Conservation (phyloP, 345 rosid species). For the Euphorbia peplus region DNA sequence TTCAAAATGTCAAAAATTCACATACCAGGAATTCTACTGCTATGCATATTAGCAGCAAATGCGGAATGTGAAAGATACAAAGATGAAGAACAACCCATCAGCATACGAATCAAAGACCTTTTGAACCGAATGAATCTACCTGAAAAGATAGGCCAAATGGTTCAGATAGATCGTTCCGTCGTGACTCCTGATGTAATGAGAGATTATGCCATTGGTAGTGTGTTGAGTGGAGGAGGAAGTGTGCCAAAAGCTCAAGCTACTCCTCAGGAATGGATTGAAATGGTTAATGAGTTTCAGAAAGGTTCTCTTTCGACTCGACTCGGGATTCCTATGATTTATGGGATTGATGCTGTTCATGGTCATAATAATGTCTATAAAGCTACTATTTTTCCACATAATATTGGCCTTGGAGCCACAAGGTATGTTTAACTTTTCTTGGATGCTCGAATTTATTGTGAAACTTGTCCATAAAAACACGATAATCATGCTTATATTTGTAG, state of each 20-base stretch:
- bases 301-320: constrained; percentile 24
- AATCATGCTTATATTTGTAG: background rate
- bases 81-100: constrained; percentile 27
- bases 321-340: constrained; percentile 31
- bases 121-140: constrained; percentile 43
- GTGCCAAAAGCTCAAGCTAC: constrained; percentile 24
- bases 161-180: constrained; percentile 40
- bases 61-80: constrained; percentile 15
- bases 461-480: too few relatives aligned
- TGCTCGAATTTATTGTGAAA: too few relatives aligned
- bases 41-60: constrained; percentile 16
- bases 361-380: constrained; percentile 30
- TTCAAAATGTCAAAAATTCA: background rate
- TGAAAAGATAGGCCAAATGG: constrained; percentile 61
- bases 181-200: constrained; percentile 41
- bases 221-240: constrained; percentile 28
- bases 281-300: constrained; percentile 20
- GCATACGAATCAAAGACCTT: constrained; percentile 35
- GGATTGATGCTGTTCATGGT: constrained; percentile 32
- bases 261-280: constrained; percentile 20
- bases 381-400: constrained; percentile 30
- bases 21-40: constrained; percentile 18
- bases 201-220: constrained; percentile 42
- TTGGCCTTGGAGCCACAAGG: constrained; percentile 31
- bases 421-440: background rate